Evolutionary conservation across 2,329 filamentous ascomycete species (phyloP).

Genomic region (Xylaria sp.): DNA sequence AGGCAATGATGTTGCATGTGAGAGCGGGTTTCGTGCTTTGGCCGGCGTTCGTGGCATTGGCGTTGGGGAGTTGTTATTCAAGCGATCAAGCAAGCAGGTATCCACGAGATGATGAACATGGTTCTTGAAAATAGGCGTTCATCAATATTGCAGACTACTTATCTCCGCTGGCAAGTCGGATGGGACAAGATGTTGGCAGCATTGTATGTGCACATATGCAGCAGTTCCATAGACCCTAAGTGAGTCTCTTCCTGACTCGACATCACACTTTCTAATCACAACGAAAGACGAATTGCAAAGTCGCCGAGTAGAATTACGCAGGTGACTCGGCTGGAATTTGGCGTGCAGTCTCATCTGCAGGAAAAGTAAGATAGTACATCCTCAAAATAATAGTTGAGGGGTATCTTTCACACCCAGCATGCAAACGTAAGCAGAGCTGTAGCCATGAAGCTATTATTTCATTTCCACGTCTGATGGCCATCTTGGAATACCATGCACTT

Average conservation of each 20-base stretch:
- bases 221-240: neutral
- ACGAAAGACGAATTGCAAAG: neutral
- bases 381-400: neutral
- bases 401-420: neutral
- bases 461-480: neutral
- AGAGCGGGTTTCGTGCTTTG: constrained; percentile 12
- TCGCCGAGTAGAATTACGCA: neutral
- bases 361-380: neutral
- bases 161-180: neutral
- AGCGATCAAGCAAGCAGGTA: constrained; percentile 20
- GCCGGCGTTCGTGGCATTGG: constrained; percentile 31
- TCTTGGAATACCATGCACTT: neutral
- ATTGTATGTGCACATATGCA: neutral
- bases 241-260: neutral
- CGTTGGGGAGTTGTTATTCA: constrained; percentile 26
- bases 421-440: neutral
- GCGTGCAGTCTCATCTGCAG: neutral
- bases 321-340: neutral
- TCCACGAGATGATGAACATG: constrained; percentile 3
- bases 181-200: neutral
- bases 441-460: neutral
- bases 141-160: constrained; percentile 10
- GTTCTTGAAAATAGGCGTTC: neutral
- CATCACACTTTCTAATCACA: neutral
- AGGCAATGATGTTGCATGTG: neutral